These are phyloP conservation scores for Ophiostoma sp. DNA, from an alignment of 2,329 filamentous ascomycete genomes.

Conservation along the genomic window DNA sequence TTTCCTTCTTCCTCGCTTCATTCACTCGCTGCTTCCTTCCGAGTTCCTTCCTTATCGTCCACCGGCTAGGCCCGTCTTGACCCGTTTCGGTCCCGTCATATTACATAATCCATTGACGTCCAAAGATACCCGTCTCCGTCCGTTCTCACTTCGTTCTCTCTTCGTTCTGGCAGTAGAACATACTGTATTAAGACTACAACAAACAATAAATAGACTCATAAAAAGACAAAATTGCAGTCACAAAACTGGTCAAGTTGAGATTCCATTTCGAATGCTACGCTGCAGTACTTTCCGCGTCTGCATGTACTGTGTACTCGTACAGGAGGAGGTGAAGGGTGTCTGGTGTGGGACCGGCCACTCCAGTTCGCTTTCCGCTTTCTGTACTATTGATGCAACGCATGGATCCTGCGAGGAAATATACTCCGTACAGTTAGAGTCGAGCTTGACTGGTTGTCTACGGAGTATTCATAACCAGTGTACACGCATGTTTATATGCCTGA, in stretches of 20 bases:
- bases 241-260: neutral
- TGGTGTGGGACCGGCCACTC: neutral
- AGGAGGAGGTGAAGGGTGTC: neutral
- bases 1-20: too few relatives aligned
- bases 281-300: slow-evolving; percentile 9
- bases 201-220: neutral
- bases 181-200: neutral
- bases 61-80: neutral
- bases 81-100: neutral
- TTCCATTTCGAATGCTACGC: neutral
- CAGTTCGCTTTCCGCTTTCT: neutral
- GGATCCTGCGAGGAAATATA: too few relatives aligned
- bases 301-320: neutral
- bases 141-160: neutral
- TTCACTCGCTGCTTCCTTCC: neutral
- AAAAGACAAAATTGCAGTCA: neutral
- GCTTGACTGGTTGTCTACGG: too few relatives aligned
- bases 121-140: too few relatives aligned
- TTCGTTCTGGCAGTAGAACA: neutral
- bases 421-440: too few relatives aligned
- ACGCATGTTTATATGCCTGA: too few relatives aligned
- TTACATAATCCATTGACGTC: neutral
- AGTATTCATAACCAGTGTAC: too few relatives aligned
- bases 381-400: neutral
- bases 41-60: neutral